These are phyloP conservation scores for Durotheca rogersii DNA, from an alignment of 495 filamentous ascomycete genomes.

Conservation along the genomic window DNA sequence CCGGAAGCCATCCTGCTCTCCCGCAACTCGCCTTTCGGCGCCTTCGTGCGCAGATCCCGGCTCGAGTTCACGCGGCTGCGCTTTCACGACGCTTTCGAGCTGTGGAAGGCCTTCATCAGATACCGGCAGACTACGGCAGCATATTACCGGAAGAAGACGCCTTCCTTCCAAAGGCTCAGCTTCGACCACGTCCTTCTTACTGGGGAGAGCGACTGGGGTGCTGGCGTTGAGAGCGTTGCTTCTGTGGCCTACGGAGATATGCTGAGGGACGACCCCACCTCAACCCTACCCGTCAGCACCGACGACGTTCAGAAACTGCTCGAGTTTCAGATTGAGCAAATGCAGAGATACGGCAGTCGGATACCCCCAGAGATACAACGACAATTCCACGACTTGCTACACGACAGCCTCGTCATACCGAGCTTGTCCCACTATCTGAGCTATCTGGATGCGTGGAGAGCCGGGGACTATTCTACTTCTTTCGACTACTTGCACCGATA, in stretches of 20 bases:
- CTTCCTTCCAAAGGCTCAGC: constrained; percentile 58
- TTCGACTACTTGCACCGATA: constrained; percentile 93
- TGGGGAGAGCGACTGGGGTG: constrained; percentile 49
- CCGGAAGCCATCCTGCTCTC: constrained; percentile 53
- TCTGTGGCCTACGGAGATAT: constrained; percentile 63
- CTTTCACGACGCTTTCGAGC: constrained; percentile 69
- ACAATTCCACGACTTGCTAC: constrained; percentile 66
- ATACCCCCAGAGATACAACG: constrained; percentile 66
- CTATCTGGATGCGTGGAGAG: constrained; percentile 87
- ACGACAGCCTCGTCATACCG: constrained; percentile 64
- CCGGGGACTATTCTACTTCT: constrained; percentile 84
- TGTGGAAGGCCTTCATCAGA: constrained; percentile 78
- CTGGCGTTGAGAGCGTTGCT: constrained; percentile 51
- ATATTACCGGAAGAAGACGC: constrained; percentile 69
- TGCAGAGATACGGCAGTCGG: constrained; percentile 72
- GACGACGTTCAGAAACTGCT: constrained; percentile 83
- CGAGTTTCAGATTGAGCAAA: constrained; percentile 82
- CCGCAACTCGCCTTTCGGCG: constrained; percentile 76
- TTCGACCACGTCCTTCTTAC: constrained; percentile 65
- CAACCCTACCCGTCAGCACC: constrained; percentile 57
- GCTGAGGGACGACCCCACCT: constrained; percentile 50
- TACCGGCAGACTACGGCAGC: constrained; percentile 75
- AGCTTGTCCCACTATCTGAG: constrained; percentile 76
- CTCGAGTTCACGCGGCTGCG: constrained; percentile 79
- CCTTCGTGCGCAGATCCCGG: constrained; percentile 73